Conservation (phyloP, 345 rosid species). For the Hibiscus syriacus region DNA sequence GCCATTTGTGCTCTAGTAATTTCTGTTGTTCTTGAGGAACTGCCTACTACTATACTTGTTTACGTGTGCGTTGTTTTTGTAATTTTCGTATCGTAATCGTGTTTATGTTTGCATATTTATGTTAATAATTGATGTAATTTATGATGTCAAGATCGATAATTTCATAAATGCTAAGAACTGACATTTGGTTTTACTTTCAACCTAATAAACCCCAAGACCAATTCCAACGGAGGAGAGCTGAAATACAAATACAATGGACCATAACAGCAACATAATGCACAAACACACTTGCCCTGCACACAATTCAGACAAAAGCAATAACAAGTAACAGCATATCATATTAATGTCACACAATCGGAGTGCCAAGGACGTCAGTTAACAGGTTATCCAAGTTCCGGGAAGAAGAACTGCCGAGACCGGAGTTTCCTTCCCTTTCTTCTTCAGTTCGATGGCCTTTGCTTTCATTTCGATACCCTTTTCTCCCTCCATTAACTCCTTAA, state of each 20-base stretch:
- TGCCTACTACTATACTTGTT: neutral
- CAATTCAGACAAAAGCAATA: too few species aligned
- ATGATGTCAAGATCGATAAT: too few species aligned
- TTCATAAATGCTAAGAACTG: too few species aligned
- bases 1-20: constrained; percentile 32
- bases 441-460: neutral
- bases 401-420: neutral
- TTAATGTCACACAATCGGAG: neutral
- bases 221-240: too few species aligned
- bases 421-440: neutral
- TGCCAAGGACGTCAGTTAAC: neutral
- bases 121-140: neutral
- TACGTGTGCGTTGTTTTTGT: neutral
- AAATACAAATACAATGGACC: too few species aligned
- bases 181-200: too few species aligned
- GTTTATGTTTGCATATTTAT: neutral
- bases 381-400: neutral
- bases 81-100: neutral
- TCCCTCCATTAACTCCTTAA: constrained; percentile 4
- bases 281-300: too few species aligned
- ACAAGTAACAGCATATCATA: neutral
- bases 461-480: constrained; percentile 1
- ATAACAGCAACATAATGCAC: too few species aligned
- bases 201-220: too few species aligned
- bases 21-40: neutral